phyloP scores from a whole-genome alignment of 257 asterid species.

The Ocimum tenuiflorum region DNA sequence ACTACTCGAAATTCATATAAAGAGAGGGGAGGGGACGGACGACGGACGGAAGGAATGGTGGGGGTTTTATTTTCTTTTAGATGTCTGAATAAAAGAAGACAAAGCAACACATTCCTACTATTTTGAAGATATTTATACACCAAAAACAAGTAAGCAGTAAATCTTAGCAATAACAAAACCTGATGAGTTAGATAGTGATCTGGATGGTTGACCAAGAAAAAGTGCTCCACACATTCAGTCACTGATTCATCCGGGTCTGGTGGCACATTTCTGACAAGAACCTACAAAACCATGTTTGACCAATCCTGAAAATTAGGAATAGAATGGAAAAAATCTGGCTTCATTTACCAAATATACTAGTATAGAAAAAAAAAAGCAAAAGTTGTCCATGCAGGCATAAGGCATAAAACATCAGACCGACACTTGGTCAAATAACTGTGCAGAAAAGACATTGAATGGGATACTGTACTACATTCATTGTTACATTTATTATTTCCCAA shows the following conservation, averaged over 20 bases:
- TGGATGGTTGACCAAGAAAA: slow-evolving; percentile 94
- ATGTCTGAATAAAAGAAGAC: not conserved
- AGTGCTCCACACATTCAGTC: slow-evolving; percentile 75
- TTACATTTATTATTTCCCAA: too few relatives aligned
- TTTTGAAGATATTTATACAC: not conserved
- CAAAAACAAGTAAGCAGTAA: not conserved
- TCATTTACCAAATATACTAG: not conserved
- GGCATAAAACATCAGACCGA: not conserved
- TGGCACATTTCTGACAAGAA: slow-evolving; percentile 82
- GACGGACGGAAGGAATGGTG: too few relatives aligned
- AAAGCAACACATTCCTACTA: not conserved
- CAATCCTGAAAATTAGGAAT: slow-evolving; percentile 2
- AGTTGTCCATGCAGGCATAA: not conserved
- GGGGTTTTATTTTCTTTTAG: not conserved
- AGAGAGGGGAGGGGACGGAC: too few relatives aligned
- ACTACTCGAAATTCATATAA: too few relatives aligned
- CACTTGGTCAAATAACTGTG: too few relatives aligned
- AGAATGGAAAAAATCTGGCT: not conserved
- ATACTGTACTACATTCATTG: too few relatives aligned
- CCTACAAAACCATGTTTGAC: slow-evolving; percentile 39
- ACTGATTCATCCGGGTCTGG: slow-evolving; percentile 87
- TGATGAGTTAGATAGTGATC: slow-evolving; percentile 82
- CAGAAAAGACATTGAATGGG: not conserved
- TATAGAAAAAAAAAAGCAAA: slow-evolving; percentile 11
- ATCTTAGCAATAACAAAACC: slow-evolving; percentile 33